Evolutionary conservation across 208 protist genomes (phyloP), one percentile per base, ranked within the genome.

Genomic region (Crithidia thermophila): DNA sequence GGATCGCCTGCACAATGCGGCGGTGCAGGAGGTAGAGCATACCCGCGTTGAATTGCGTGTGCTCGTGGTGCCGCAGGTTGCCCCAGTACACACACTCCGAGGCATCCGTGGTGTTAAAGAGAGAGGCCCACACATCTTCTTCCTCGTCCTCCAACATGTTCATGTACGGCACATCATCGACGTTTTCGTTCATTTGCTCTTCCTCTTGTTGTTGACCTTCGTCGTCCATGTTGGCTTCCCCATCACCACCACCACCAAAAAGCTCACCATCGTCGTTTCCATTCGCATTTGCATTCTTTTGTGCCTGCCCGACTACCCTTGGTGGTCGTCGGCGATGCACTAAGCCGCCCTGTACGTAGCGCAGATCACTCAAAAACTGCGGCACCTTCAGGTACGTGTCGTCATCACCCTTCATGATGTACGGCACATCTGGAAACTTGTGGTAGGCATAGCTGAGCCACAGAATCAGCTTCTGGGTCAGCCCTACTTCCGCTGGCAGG

Each of bases 341-440:
- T n/a, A 21, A 49, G 6, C 55, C 55, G 3, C 8, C 18, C 11
- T 39, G 55, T 11, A 61, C 33, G 39, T 37, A 33, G 31, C 59
- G 73, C 28, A 84, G 39, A 51, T 83, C 82, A 28, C 66, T 46
- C 49, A 87, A 61, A 45, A 74, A 79, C 66, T 87, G 77, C 66
- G 81, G 81, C 62, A 87, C 75, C 45, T 67, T 72, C 37, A 81
- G 3, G 42, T 79, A 85, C 36, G 59, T 60, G 59, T 85, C 80
- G 63, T 85, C 80, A 46, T 85, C 80, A 23, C 72, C 65, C 59
- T 82, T 85, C 37, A 59, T 69, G 40, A 87, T 56, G 67, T 75
- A 88, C 14, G 49, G 43, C 21, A 74, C 74, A 14, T 67, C 47
- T 25, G 53, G 63, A 55, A 84, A 88, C 1, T 67, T 28, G 45